Evolutionary conservation across 768 basidiomycete genomes (phyloP).

Genomic region (Mycena alexandri): DNA sequence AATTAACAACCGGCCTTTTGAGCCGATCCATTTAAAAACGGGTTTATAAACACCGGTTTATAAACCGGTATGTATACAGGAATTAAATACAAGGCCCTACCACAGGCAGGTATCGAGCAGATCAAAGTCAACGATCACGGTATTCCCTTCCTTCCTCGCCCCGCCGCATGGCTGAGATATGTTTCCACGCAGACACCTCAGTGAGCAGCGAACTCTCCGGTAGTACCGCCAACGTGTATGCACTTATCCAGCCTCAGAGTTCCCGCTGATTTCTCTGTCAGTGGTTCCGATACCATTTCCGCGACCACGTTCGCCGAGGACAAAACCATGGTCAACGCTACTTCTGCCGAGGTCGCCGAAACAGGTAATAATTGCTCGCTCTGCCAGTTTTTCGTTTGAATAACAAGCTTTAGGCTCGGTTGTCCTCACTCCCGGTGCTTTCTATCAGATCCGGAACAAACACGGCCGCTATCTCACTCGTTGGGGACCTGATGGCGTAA

Average conservation of each 20-base stretch:
- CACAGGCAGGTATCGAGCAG: not conserved
- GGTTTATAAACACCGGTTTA: too few relatives aligned
- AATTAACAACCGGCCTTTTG: too few relatives aligned
- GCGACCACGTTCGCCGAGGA: conserved; percentile 3
- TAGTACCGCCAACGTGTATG: not conserved
- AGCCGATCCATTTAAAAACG: too few relatives aligned
- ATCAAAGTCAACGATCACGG: conserved; percentile 2
- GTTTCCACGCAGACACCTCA: not conserved
- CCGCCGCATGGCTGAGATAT: not conserved
- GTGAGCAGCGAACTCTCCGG: not conserved
- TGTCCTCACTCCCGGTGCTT: not conserved
- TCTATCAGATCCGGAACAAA: not conserved
- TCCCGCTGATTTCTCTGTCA: conserved; percentile 5
- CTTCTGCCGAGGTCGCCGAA: not conserved
- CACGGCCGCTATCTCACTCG: not conserved
- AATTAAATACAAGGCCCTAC: too few relatives aligned
- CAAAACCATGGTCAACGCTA: too few relatives aligned
- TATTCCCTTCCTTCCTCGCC: conserved; percentile 1
- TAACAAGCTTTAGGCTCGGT: too few relatives aligned
- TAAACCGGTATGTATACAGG: too few relatives aligned
- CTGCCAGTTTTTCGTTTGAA: not conserved
- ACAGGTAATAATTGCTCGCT: conserved; percentile 3
- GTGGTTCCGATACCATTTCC: conserved; percentile 1
- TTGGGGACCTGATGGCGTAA: not conserved
- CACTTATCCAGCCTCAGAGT: not conserved